Conservation (phyloP, 371 early-diverging fungal genomes). For the Mortierella sp. region DNA sequence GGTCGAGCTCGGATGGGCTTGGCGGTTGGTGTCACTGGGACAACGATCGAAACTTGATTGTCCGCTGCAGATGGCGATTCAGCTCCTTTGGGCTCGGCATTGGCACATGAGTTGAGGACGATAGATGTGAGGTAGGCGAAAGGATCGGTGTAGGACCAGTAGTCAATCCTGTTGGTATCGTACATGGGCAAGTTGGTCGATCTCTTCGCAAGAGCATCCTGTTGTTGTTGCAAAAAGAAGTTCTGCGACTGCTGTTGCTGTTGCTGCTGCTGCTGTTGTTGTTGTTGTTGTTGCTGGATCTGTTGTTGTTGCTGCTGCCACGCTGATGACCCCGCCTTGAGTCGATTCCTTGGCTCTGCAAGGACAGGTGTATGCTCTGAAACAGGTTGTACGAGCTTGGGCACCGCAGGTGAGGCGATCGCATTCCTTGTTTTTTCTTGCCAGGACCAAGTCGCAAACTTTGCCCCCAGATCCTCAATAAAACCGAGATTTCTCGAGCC, state of each 20-base stretch:
- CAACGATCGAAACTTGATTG: constrained; percentile 15
- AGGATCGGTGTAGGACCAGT: constrained; percentile 53
- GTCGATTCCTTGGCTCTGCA: constrained; percentile 48
- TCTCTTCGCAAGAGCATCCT: constrained; percentile 35
- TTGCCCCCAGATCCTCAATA: constrained; percentile 51
- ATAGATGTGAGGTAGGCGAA: constrained; percentile 53
- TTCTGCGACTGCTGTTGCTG: constrained; percentile 45
- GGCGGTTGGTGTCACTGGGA: constrained; percentile 18
- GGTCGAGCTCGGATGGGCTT: constrained; percentile 12
- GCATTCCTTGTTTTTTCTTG: constrained; percentile 55
- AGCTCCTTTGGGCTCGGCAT: constrained; percentile 31
- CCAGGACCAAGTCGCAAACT: constrained; percentile 56
- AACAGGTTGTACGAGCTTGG: constrained; percentile 49
- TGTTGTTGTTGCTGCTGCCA: constrained; percentile 50
- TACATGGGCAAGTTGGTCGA: not conserved
- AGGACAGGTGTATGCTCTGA: constrained; percentile 40
- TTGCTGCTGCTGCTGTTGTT: constrained; percentile 51
- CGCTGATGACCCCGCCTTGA: constrained; percentile 46
- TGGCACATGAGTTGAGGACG: constrained; percentile 55
- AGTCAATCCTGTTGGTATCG: constrained; percentile 47
- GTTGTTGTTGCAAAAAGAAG: constrained; percentile 47
- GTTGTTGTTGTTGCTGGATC: constrained; percentile 29
- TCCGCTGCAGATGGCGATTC: constrained; percentile 46
- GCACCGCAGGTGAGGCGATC: constrained; percentile 43
- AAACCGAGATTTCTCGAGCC: constrained; percentile 52